Evolutionary conservation across 2,329 filamentous ascomycete genomes (phyloP), one percentile per base, ranked within the genome.

Genomic region (Fusarium devonianum): DNA sequence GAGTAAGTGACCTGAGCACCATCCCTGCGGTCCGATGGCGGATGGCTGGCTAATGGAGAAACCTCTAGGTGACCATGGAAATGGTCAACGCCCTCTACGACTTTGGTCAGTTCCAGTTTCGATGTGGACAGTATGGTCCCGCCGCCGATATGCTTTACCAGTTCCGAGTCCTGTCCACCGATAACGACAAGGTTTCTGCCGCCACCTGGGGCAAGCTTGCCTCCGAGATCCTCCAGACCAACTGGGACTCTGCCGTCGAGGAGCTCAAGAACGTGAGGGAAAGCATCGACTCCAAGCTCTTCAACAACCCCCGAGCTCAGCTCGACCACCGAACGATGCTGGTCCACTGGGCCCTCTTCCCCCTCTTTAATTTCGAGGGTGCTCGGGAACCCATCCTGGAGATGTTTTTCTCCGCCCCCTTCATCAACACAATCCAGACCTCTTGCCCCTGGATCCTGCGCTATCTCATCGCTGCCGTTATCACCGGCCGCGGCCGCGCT

Each of bases 351-450:
- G 87, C 90, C 34, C 87, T 99, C 55, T 99, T 97, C 85, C 93
- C 94, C 56, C 92, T 97, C 78, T 99, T 97, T 85, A 97, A 99
- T 85, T 88, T 90, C 78, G 93, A 97, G 68, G 82, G 86, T 61
- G 90, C 91, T 50, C 91, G 93, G 69, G 94, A 99, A 71, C 84
- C 85, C 64, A 84, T 99, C 66, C 90, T 94, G 69, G 94, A 99
- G 67, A 86, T 97, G 72, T 94, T 97, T 83, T 97, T 99, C 84
- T 95, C 89, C 59, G 89, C 92, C 60, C 84, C 91, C 66, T 99
- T 91, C 82, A 99, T 99, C 85, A 99, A 97, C 85, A 97, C 93
- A 67, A 97, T 99, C 73, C 94, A 99, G 83, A 97, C 94, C 51
- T 89, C 87, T 67, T 97, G 92, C 81, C 93, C 94, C 6, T 99